Evolutionary conservation across 768 basidiomycete species (phyloP), one percentile per base, ranked within the genome.

Genomic region (Pholiota conissans): DNA sequence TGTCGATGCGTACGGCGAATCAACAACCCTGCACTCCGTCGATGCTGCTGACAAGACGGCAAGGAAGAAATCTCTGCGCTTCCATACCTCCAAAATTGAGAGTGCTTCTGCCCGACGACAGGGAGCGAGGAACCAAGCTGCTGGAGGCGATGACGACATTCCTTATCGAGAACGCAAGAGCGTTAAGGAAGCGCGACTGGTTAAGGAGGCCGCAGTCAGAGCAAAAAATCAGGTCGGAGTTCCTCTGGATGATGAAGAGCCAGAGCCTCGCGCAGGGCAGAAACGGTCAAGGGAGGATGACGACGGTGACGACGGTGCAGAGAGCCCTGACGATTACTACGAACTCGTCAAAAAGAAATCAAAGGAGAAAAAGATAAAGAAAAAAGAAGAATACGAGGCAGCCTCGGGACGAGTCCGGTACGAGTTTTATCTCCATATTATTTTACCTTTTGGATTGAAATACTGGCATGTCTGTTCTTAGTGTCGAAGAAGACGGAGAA

Each of bases 71-170:
- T 84, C 91, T 6, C 81, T 98, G 29, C 87, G 90, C 32, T 99
- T 98, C 85, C 92, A 98, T 73, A 94, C 93, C 4, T 84, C 91
- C 53, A 91, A 89, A 69, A 95, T 99, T 65, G 92, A 92, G 68
- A 86, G 87, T 56, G 84, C 92, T 5, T 83, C 85, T 52, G 85
- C 88, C 10, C 79, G 90, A 58, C 82, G 95, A 53, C 83, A 85
- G 55, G 84, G 84, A 27, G 93, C 93, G 5, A 79, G 91, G 56
- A 80, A 75, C 60, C 82, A 80, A 24, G 85, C 89, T 4, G 69
- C 86, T 52, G 90, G 91, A 28, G 97, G 97, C 16, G 97, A 99
- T 68, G 96, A 98, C 65, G 97, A 99, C 67, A 79, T 98, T 47
- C 97, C 97, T 16, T 93, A 95, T 66, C 82, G 86, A 42, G 90